Evolutionary conservation across 441 rosid species (phyloP), one percentile per base, ranked within the genome.

Genomic region (Corymbia calophylla): DNA sequence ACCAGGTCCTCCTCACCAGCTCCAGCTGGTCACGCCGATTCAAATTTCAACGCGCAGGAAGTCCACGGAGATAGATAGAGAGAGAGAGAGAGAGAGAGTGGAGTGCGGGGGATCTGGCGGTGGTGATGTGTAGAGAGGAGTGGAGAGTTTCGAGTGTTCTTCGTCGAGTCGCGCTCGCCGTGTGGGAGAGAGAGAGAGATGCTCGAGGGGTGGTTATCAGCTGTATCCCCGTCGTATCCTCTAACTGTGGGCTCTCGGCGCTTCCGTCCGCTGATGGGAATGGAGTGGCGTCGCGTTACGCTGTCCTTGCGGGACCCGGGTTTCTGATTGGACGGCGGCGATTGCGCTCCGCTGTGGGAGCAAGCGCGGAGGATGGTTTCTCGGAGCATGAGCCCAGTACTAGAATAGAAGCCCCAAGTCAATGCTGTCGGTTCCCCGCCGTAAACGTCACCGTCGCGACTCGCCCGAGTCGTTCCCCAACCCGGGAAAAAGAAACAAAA

Each of bases 41-140:
- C 49, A 73, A 73, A 73, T 87, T 48, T 87, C 55, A 53, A 16
- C 60, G 2, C 25, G 21, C 27, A 47, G 17, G 4, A 18, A 51
- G 85, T 53, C n/a, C 35, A 87, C n/a, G 44, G 39, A 31, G 54
- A 44, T 31, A 87, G 88, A 87, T 44, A 66, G 64, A 47, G 66
- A 91, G 70, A 86, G 47, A 73, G 29, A n/a, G 48, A 87, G 81
- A 89, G 89, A 90, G 94, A 92, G 25, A 39, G 51, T 6, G 84
- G 49, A 77, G 84, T 21, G n/a, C 14, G 51, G 82, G 12, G 84
- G 84, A 77, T 77, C 51, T 77, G 84, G 66, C 5, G 68, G 32
- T 12, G 66, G 66, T 25, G 66, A 60, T 60, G 66, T 10, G 66
- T 11, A 5, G n/a, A 39, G 7, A 12, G 82, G 39, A 64, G 73